Evolutionary conservation across 2,329 filamentous ascomycete genomes (phyloP).

Genomic region (Colletotrichum limetticola): DNA sequence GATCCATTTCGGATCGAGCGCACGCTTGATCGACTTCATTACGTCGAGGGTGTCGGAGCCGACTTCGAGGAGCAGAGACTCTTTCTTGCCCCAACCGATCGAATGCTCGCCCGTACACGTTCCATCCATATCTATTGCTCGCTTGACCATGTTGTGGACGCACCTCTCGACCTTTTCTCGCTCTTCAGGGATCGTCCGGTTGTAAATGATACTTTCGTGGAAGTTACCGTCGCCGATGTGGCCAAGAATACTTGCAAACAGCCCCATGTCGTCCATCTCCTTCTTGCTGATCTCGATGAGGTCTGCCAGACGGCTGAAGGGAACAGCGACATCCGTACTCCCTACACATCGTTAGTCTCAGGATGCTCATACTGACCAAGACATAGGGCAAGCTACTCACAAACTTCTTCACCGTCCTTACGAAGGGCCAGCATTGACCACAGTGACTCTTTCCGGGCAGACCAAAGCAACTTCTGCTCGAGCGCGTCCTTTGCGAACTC

Average conservation of each 20-base stretch:
- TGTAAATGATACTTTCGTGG: slow-evolving; percentile 92
- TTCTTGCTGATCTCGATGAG: slow-evolving; percentile 87
- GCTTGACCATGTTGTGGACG: slow-evolving; percentile 89
- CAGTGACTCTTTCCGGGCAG: slow-evolving; percentile 83
- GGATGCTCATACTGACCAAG: background rate
- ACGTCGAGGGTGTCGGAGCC: slow-evolving; percentile 83
- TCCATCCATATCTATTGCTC: slow-evolving; percentile 94
- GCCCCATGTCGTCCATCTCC: slow-evolving; percentile 84
- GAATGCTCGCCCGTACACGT: slow-evolving; percentile 92
- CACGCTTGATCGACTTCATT: slow-evolving; percentile 86
- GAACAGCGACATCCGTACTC: slow-evolving; percentile 88
- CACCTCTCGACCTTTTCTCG: slow-evolving; percentile 80
- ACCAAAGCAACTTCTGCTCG: slow-evolving; percentile 83
- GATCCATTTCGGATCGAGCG: slow-evolving; percentile 87
- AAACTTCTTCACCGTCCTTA: slow-evolving; percentile 76
- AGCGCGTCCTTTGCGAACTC: slow-evolving; percentile 79
- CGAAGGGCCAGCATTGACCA: slow-evolving; percentile 83
- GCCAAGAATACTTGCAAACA: slow-evolving; percentile 89
- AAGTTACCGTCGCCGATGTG: slow-evolving; percentile 97
- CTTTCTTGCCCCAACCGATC: slow-evolving; percentile 88
- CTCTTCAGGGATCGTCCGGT: slow-evolving; percentile 75
- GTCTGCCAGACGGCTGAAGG: slow-evolving; percentile 78
- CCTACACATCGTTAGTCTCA: slow-evolving; percentile 49
- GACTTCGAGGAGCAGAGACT: slow-evolving; percentile 80
- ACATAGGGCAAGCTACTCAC: slow-evolving; percentile 57